phyloP scores from a whole-genome alignment of 768 basidiomycete genomes.

The Cantharellus cinnabarinus region DNA sequence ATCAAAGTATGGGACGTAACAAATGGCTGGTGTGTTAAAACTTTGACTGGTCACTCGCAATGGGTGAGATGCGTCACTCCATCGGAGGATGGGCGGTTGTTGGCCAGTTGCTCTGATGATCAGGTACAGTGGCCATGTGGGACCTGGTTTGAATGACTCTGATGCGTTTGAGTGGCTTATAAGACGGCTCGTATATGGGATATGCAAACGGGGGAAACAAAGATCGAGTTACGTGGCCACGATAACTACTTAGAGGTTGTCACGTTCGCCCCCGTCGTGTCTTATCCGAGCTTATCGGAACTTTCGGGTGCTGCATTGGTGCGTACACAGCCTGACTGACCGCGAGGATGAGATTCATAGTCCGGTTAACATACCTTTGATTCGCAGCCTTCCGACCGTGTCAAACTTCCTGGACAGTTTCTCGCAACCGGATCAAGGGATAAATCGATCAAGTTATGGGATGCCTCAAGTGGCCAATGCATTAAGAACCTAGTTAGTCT shows the following conservation, averaged over 20 bases:
- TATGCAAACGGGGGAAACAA: conserved; percentile 48
- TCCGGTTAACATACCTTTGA: neutral
- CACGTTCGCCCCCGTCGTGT: conserved; percentile 56
- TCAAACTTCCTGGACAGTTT: conserved; percentile 18
- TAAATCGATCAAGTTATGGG: conserved; percentile 86
- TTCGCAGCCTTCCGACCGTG: conserved; percentile 5
- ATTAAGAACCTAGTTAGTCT: conserved; percentile 46
- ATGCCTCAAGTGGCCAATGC: conserved; percentile 61
- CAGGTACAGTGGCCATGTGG: conserved; percentile 32
- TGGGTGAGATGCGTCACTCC: conserved; percentile 52
- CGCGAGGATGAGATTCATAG: neutral
- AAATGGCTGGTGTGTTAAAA: conserved; percentile 60
- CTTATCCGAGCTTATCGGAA: conserved; percentile 59
- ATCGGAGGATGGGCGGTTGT: conserved; percentile 41
- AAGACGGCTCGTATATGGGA: conserved; percentile 70
- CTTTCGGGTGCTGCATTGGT: conserved; percentile 46
- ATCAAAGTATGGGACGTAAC: conserved; percentile 76
- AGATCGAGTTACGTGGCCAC: conserved; percentile 70
- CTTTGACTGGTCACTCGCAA: conserved; percentile 57
- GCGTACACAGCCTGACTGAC: conserved; percentile 9
- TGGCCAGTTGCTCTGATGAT: conserved; percentile 72
- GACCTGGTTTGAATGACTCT: conserved; percentile 1
- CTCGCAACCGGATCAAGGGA: conserved; percentile 74
- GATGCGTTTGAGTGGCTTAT: neutral
- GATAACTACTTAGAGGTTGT: conserved; percentile 72